Conservation (phyloP, 2,329 filamentous ascomycete genomes). For the Fonsecaea monophora region DNA sequence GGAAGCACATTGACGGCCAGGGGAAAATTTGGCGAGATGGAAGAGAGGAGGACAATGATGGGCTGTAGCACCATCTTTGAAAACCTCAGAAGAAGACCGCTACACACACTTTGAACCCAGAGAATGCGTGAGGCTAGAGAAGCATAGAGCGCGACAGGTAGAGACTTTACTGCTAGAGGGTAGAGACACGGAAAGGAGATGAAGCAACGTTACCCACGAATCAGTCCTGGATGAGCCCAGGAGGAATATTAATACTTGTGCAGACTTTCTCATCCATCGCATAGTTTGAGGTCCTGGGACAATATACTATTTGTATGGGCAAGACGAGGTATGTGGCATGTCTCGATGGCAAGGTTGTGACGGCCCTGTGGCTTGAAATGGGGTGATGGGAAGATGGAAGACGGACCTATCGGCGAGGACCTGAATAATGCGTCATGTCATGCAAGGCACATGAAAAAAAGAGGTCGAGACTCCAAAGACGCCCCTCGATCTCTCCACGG, state of each 20-base stretch:
- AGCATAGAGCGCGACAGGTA: neutral
- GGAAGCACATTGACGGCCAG: neutral
- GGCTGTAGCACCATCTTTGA: neutral
- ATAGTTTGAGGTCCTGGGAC: too few species aligned
- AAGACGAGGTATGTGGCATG: too few species aligned
- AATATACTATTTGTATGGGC: too few species aligned
- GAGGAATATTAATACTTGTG: neutral
- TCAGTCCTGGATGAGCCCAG: neutral
- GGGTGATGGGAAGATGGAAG: neutral
- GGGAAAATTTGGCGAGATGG: neutral
- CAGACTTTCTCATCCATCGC: too few species aligned
- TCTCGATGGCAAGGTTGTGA: neutral
- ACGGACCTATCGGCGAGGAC: neutral
- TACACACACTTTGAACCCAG: neutral
- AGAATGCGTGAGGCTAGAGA: conserved; percentile 2
- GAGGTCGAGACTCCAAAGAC: neutral
- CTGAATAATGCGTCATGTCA: conserved; percentile 24
- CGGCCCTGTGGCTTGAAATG: neutral
- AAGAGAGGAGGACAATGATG: neutral
- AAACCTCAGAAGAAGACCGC: neutral
- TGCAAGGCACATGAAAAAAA: conserved; percentile 22
- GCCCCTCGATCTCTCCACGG: conserved; percentile 7
- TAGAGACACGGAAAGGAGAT: neutral
- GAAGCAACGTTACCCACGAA: neutral
- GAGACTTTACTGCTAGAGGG: conserved; percentile 2